These are phyloP conservation scores for Aspergillus novoparasiticus DNA, from an alignment of 2,329 filamentous ascomycete genomes.

Conservation along the genomic window DNA sequence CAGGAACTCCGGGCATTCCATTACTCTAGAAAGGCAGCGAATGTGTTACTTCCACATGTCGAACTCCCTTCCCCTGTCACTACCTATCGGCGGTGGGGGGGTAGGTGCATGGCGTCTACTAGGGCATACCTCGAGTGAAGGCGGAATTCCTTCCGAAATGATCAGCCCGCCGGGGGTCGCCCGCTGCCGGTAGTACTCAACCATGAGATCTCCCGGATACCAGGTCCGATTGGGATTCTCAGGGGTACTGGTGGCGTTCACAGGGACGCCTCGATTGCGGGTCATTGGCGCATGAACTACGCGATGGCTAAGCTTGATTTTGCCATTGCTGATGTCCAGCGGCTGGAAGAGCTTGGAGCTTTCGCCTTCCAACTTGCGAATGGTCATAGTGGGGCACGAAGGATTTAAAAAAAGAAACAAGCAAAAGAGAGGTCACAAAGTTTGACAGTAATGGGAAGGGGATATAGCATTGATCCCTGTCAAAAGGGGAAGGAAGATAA, in stretches of 20 bases:
- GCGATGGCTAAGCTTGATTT: constrained; percentile 54
- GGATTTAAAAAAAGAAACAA: background rate
- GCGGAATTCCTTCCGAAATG: constrained; percentile 42
- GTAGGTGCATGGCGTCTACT: background rate
- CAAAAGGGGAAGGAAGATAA: background rate
- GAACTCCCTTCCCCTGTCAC: background rate
- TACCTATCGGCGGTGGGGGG: background rate
- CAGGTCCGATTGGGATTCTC: constrained; percentile 55
- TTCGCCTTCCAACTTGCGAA: constrained; percentile 23
- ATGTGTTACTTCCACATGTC: background rate
- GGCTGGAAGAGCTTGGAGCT: constrained; percentile 48
- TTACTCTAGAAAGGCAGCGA: constrained; percentile 31
- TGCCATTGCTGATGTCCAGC: constrained; percentile 50
- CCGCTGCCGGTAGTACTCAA: constrained; percentile 45
- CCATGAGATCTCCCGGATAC: constrained; percentile 47
- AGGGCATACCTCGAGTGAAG: constrained; percentile 40
- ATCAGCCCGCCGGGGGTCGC: constrained; percentile 40
- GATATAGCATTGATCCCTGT: background rate
- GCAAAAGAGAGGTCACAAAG: background rate
- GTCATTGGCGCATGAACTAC: constrained; percentile 57
- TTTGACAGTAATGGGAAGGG: background rate
- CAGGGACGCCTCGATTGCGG: constrained; percentile 54
- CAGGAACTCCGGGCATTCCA: constrained; percentile 41
- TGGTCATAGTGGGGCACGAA: constrained; percentile 23
- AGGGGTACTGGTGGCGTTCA: constrained; percentile 44